Conservation (phyloP, 2,329 filamentous ascomycete genomes). For the Cryphonectria nitschkei region DNA sequence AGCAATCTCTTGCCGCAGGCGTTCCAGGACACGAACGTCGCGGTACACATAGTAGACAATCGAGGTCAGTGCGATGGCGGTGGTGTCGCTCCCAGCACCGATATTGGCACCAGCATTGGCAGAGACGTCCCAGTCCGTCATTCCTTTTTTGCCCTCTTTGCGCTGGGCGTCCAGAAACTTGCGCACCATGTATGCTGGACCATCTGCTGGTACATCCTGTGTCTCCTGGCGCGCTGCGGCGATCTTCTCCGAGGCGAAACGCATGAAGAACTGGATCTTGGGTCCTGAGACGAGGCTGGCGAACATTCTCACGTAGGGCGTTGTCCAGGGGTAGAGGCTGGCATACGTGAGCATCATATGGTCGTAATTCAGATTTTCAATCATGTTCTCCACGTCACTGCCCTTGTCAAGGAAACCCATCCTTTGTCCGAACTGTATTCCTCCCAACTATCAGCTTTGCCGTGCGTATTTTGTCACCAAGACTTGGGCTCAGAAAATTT, state of each 20-base stretch:
- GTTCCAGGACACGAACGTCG: slow-evolving; percentile 67
- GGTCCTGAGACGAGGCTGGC: neutral
- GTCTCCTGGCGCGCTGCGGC: neutral
- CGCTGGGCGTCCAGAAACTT: neutral
- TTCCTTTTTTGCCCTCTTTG: neutral
- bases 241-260: neutral
- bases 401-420: slow-evolving; percentile 52
- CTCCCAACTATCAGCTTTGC: slow-evolving; percentile 49
- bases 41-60: slow-evolving; percentile 5
- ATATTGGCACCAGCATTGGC: slow-evolving; percentile 18
- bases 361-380: slow-evolving; percentile 35
- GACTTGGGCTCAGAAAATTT: neutral
- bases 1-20: slow-evolving; percentile 78
- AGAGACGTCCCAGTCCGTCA: neutral
- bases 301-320: neutral
- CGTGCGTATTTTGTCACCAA: neutral
- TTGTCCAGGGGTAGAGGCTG: neutral
- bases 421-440: slow-evolving; percentile 48
- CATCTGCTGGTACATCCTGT: neutral
- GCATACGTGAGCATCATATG: neutral
- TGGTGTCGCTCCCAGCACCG: slow-evolving; percentile 46
- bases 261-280: slow-evolving; percentile 1
- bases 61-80: slow-evolving; percentile 2
- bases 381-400: slow-evolving; percentile 52
- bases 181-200: neutral